Conservation (phyloP, 2,329 filamentous ascomycete genomes). For the Aspergillus chevalieri region DNA sequence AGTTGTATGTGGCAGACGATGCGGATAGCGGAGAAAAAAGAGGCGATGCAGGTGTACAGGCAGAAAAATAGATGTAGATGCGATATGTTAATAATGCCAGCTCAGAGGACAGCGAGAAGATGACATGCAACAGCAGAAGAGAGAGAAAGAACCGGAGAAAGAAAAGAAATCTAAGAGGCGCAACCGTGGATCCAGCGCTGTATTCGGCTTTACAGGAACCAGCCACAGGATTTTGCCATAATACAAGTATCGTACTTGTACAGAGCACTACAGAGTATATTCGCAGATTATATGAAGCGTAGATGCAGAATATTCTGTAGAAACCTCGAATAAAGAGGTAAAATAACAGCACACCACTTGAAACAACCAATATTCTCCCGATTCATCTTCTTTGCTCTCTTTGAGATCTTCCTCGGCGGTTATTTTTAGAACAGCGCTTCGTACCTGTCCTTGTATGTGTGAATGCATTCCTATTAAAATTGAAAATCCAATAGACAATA, state of each 20-base stretch:
- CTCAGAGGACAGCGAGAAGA: background rate
- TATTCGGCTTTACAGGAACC: too few relatives aligned
- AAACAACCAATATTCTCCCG: background rate
- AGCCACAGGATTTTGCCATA: too few relatives aligned
- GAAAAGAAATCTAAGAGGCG: background rate
- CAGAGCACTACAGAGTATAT: too few relatives aligned
- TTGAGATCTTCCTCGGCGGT: background rate
- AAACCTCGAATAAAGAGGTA: background rate
- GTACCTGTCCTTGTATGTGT: background rate
- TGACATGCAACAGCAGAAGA: background rate
- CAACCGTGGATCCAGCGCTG: too few relatives aligned
- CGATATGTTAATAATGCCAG: background rate
- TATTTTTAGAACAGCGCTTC: background rate
- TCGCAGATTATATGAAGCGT: too few relatives aligned
- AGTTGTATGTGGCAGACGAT: background rate
- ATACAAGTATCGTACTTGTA: too few relatives aligned
- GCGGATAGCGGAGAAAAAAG: background rate
- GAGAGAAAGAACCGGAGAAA: background rate
- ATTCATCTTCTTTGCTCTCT: background rate
- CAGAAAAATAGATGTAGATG: background rate
- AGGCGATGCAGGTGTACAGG: background rate
- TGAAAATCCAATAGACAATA: too few relatives aligned
- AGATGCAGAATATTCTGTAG: background rate
- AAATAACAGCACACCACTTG: background rate
- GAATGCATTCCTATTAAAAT: background rate